phyloP scores from a whole-genome alignment of 2,329 filamentous ascomycete species.

The Metarhizium brunneum region DNA sequence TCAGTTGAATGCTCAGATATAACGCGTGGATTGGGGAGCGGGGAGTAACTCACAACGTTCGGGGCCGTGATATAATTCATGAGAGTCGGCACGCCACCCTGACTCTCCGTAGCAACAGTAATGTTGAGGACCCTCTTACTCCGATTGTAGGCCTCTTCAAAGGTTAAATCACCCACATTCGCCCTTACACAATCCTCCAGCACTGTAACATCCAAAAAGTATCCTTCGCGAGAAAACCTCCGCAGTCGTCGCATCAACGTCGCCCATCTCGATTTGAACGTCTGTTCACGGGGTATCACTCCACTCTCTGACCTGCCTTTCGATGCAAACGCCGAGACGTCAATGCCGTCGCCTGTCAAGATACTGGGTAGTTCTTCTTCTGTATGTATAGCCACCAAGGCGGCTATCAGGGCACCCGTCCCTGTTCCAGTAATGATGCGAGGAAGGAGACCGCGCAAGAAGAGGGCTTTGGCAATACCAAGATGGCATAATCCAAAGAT shows the following conservation, averaged over 20 bases:
- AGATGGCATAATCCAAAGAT: constrained; percentile 88
- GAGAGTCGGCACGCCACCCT: constrained; percentile 69
- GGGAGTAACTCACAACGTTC: constrained; percentile 61
- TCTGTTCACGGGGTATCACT: constrained; percentile 24
- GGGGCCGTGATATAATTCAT: constrained; percentile 91
- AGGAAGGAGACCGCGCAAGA: constrained; percentile 70
- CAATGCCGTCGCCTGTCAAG: constrained; percentile 69
- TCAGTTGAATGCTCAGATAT: background rate
- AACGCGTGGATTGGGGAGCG: background rate
- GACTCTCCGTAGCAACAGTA: constrained; percentile 68
- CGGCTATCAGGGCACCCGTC: constrained; percentile 82
- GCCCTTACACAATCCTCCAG: constrained; percentile 75
- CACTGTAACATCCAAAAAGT: constrained; percentile 74
- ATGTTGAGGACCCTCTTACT: constrained; percentile 89
- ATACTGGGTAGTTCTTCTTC: constrained; percentile 75
- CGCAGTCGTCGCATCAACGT: constrained; percentile 58
- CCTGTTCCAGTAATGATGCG: constrained; percentile 87
- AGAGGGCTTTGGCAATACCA: constrained; percentile 81
- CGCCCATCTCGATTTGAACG: constrained; percentile 34
- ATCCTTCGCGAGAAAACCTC: constrained; percentile 66
- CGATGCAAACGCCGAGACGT: constrained; percentile 67
- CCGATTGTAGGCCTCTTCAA: constrained; percentile 81
- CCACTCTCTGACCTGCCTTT: constrained; percentile 20
- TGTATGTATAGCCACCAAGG: constrained; percentile 77
- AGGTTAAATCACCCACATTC: constrained; percentile 83